Percentiles rank a stretch among this genome's conserved stretches.
Conservation (phyloP, 352 stramenopile genomes). For the Aphanomyces invadans region DNA sequence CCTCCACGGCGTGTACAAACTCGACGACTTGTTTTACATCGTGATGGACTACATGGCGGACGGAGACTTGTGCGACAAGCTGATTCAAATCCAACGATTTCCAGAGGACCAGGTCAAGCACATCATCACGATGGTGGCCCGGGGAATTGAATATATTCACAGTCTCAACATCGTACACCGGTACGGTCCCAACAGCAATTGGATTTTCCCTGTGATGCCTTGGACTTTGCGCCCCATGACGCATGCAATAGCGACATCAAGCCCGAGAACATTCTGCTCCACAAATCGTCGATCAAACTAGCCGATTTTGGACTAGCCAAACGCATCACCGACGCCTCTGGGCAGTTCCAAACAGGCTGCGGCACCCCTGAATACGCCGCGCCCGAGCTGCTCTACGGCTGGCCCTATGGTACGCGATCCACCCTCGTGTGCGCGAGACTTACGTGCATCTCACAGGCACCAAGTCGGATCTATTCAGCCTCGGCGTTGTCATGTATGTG, state of each 20-base stretch:
- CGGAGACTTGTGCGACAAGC: constrained; percentile 62
- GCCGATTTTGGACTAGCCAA: constrained; percentile 75
- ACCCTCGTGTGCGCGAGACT: too few relatives aligned
- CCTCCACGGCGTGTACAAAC: constrained; percentile 55
- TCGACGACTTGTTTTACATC: constrained; percentile 64
- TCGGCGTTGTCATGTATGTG: constrained; percentile 74
- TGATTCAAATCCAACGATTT: constrained; percentile 59
- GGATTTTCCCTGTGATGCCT: background rate
- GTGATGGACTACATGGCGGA: constrained; percentile 77
- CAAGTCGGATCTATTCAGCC: constrained; percentile 71
- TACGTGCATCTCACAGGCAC: too few relatives aligned
- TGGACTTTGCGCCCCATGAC: background rate
- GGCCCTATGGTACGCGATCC: constrained; percentile 40
- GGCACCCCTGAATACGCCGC: constrained; percentile 73
- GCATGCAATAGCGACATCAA: constrained; percentile 57
- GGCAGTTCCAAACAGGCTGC: constrained; percentile 53
- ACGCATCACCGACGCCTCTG: constrained; percentile 39
- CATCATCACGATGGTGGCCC: constrained; percentile 55
- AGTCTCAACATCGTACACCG: constrained; percentile 36
- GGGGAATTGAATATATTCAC: constrained; percentile 58
- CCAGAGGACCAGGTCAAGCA: constrained; percentile 41
- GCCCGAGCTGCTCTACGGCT: constrained; percentile 54
- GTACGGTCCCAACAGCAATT: background rate
- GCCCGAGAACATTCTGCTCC: constrained; percentile 73
- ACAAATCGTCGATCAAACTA: constrained; percentile 62